Percentiles rank a stretch among this genome's conserved stretches.
Evolutionary conservation across 129 eudicot genomes (phyloP).

Genomic region (Lactuca sativa): DNA sequence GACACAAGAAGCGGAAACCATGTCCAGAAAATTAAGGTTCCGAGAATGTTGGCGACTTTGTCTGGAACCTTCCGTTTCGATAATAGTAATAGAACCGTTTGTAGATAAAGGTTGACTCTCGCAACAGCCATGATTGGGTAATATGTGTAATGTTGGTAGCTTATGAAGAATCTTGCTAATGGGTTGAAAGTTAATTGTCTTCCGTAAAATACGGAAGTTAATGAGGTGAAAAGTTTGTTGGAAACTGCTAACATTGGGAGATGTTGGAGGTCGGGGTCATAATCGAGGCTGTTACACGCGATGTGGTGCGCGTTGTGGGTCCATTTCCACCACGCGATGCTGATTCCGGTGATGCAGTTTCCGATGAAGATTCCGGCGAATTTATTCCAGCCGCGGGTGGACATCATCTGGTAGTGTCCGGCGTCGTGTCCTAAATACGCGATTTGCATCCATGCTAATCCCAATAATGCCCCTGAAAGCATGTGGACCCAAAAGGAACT

Average conservation of each 20-base stretch:
- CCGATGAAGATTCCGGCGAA: slow-evolving; percentile 70
- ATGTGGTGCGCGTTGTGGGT: slow-evolving; percentile 88
- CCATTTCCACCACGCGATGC: slow-evolving; percentile 98
- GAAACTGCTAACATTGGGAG: slow-evolving; percentile 87
- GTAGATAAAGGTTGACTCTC: slow-evolving; percentile 75
- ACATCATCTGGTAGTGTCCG: slow-evolving; percentile 85
- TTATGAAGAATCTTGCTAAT: slow-evolving; percentile 62
- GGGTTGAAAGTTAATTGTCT: slow-evolving; percentile 64
- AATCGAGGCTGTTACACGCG: slow-evolving; percentile 71
- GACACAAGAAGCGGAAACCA: slow-evolving; percentile 91
- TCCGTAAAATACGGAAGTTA: slow-evolving; percentile 61
- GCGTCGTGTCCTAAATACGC: slow-evolving; percentile 93
- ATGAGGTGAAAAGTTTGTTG: slow-evolving; percentile 43
- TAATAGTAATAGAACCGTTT: slow-evolving; percentile 66
- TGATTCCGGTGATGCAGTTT: slow-evolving; percentile 80
- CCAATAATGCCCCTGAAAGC: slow-evolving; percentile 64
- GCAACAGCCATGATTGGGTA: slow-evolving; percentile 89
- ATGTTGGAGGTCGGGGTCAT: slow-evolving; percentile 93
- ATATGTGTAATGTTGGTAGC: slow-evolving; percentile 72
- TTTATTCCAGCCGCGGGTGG: slow-evolving; percentile 62
- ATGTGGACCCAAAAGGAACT: slow-evolving; percentile 52
- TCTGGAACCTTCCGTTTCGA: slow-evolving; percentile 72
- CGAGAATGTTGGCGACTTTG: slow-evolving; percentile 61
- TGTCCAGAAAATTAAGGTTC: slow-evolving; percentile 80
- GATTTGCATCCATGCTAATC: slow-evolving; percentile 80